A percentile compares a stretch with the other conserved stretches of the same genome.
Conservation (phyloP, 108 stramenopile species). For the Fragilaria crotonensis region DNA sequence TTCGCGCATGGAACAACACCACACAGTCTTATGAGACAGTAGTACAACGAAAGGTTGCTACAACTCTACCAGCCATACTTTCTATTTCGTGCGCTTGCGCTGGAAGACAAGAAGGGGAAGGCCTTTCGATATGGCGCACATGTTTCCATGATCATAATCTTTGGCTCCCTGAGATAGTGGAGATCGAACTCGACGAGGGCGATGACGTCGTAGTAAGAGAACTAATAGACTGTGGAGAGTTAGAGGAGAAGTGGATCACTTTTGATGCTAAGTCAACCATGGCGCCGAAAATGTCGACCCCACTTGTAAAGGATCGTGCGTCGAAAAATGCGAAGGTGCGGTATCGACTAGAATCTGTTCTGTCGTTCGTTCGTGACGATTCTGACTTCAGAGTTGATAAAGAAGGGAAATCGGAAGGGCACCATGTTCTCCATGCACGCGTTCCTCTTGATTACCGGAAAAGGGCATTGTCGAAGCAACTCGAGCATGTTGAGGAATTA, state of each 20-base stretch:
- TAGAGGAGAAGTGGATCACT: conserved; percentile 29
- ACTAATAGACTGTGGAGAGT: conserved; percentile 23
- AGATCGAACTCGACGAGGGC: conserved; percentile 52
- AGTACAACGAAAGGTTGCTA: conserved; percentile 70
- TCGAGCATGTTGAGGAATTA: conserved; percentile 1
- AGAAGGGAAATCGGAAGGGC: conserved; percentile 21
- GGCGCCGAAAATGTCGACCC: conserved; percentile 24
- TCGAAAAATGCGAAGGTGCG: conserved; percentile 15
- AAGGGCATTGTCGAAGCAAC: conserved; percentile 28
- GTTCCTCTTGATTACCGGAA: conserved; percentile 32
- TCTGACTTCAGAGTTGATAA: conserved; percentile 8
- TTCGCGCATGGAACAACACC: conserved; percentile 67
- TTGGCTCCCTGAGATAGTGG: conserved; percentile 71
- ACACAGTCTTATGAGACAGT: conserved; percentile 74
- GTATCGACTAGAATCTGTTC: conserved; percentile 56
- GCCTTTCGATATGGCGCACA: conserved; percentile 61
- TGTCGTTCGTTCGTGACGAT: conserved; percentile 45
- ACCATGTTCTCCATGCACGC: conserved; percentile 71
- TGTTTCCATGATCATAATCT: conserved; percentile 16
- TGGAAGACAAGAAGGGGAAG: conserved; percentile 51
- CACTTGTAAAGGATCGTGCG: conserved; percentile 8
- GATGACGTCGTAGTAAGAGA: conserved; percentile 56
- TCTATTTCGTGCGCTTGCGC: conserved; percentile 73
- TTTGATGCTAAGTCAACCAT: conserved; percentile 29
- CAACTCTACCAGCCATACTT: conserved; percentile 55